phyloP scores from a whole-genome alignment of 1,139 yeast species.

The Kluyveromyces marxianus region DNA sequence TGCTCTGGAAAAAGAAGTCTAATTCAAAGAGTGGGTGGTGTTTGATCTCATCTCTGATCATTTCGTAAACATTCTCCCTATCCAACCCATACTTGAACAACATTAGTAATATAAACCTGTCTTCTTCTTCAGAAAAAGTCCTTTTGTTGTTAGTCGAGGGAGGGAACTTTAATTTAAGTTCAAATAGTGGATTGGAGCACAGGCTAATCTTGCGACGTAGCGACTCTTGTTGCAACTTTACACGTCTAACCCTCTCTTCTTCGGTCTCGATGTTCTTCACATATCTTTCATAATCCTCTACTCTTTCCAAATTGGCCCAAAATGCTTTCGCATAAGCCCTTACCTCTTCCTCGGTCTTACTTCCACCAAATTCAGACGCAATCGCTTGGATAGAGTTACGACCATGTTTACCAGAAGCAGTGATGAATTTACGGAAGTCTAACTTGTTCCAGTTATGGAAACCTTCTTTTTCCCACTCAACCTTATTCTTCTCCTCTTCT shows the following conservation, averaged over 20 bases:
- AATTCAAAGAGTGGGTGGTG: slow-evolving; percentile 56
- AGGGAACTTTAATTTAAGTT: slow-evolving; percentile 48
- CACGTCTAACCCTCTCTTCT: slow-evolving; percentile 56
- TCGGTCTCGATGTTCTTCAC: slow-evolving; percentile 66
- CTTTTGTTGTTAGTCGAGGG: slow-evolving; percentile 57
- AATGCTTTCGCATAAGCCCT: slow-evolving; percentile 57
- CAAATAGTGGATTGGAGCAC: slow-evolving; percentile 59
- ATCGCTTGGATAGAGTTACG: slow-evolving; percentile 56
- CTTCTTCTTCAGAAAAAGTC: slow-evolving; percentile 67
- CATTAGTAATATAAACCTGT: slow-evolving; percentile 59
- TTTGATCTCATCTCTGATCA: slow-evolving; percentile 53
- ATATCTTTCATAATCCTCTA: slow-evolving; percentile 68
- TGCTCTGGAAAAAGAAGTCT: slow-evolving; percentile 65
- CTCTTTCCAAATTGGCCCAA: slow-evolving; percentile 57
- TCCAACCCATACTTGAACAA: slow-evolving; percentile 61
- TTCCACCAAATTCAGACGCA: slow-evolving; percentile 51
- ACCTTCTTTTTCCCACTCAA: slow-evolving; percentile 48
- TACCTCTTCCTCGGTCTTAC: slow-evolving; percentile 60
- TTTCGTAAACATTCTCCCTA: slow-evolving; percentile 55
- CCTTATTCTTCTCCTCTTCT: slow-evolving; percentile 55
- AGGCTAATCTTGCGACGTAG: slow-evolving; percentile 55
- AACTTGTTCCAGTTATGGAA: slow-evolving; percentile 63
- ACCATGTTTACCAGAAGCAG: slow-evolving; percentile 57
- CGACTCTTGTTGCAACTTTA: slow-evolving; percentile 57
- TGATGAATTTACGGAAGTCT: slow-evolving; percentile 62